phyloP scores from a whole-genome alignment of 129 eudicot genomes.

The Helianthus annuus region HanXRQr2.0-SUNRISE NC_035440.2:4360503-4361002 shows the following conservation, averaged over 20 bases:
- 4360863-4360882: slow-evolving; percentile 60
- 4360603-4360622: slow-evolving; percentile 49
- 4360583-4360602: not conserved
- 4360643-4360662: slow-evolving; percentile 79
- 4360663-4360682: slow-evolving; percentile 30
- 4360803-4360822: slow-evolving; percentile 76
- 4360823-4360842: slow-evolving; percentile 60
- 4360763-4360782: slow-evolving; percentile 97
- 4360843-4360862: slow-evolving; percentile 56
- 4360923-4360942: slow-evolving; percentile 6
- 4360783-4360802: slow-evolving; percentile 97
- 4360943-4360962: too few relatives aligned
- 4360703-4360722: slow-evolving; percentile 61
- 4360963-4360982: slow-evolving; percentile 29
- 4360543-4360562: slow-evolving; percentile 33
- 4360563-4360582: not conserved
- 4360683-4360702: slow-evolving; percentile 53
- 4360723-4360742: slow-evolving; percentile 70
- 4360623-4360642: slow-evolving; percentile 52
- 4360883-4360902: slow-evolving; percentile 48
- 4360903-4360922: slow-evolving; percentile 22
- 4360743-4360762: slow-evolving; percentile 87
- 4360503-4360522: not conserved
- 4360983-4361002: slow-evolving; percentile 80
- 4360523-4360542: not conserved